Percentiles rank a stretch among this genome's conserved stretches.
Evolutionary conservation across 2,329 filamentous ascomycete species (phyloP).

Genomic region (Penicillium sp.): DNA sequence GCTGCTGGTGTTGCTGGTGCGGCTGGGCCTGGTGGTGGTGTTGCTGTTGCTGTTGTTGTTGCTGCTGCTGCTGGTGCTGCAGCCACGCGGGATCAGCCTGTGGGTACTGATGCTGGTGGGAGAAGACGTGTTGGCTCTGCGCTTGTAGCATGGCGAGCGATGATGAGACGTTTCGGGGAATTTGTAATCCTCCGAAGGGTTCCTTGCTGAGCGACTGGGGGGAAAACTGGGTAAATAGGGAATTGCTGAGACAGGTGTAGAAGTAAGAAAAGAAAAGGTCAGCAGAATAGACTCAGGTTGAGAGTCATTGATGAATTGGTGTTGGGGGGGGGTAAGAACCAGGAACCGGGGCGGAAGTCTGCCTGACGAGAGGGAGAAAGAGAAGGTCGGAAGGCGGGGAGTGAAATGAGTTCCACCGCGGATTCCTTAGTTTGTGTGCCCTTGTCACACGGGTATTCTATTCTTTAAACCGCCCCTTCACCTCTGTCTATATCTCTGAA

Average conservation of each 20-base stretch:
- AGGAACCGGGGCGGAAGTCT: constrained; percentile 13
- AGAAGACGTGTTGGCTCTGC: constrained; percentile 61
- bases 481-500: not conserved
- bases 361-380: constrained; percentile 27
- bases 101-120: constrained; percentile 57
- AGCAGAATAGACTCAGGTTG: constrained; percentile 23
- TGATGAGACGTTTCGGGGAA: constrained; percentile 21
- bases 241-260: not conserved
- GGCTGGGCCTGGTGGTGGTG: constrained; percentile 41
- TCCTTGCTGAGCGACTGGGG: constrained; percentile 12
- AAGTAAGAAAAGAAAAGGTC: constrained; percentile 18
- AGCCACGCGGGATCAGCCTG: constrained; percentile 48
- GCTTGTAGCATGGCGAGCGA: constrained; percentile 46
- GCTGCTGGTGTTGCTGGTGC: constrained; percentile 42
- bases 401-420: constrained; percentile 12
- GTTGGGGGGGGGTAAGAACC: constrained; percentile 17
- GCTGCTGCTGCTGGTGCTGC: constrained; percentile 46
- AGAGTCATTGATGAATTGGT: constrained; percentile 32
- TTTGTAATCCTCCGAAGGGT: constrained; percentile 28
- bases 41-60: constrained; percentile 47
- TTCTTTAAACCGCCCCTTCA: not conserved
- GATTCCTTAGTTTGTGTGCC: constrained; percentile 16
- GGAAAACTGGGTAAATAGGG: constrained; percentile 8
- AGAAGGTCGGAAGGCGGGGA: constrained; percentile 38
- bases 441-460: not conserved